Conservation (phyloP, 352 stramenopile species). For the Elongisporangium prolatum region DNA sequence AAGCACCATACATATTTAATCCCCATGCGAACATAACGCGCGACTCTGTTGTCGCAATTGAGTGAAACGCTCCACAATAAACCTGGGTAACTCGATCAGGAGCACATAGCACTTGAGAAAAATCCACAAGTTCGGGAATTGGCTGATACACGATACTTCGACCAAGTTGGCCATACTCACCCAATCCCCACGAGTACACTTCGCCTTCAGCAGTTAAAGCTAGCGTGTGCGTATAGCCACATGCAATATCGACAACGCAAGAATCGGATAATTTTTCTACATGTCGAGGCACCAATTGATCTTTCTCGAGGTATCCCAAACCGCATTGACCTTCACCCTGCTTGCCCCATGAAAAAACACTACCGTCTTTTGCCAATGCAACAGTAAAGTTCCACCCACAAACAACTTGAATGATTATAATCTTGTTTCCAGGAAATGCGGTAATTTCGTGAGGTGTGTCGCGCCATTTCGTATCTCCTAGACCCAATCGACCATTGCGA, state of each 20-base stretch:
- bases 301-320: conserved; percentile 73
- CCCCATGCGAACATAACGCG: conserved; percentile 77
- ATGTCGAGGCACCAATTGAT: conserved; percentile 58
- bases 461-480: conserved; percentile 74
- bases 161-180: conserved; percentile 88
- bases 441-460: conserved; percentile 62
- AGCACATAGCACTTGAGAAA: conserved; percentile 33
- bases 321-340: conserved; percentile 85
- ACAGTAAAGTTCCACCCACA: conserved; percentile 85
- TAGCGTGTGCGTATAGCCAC: conserved; percentile 86
- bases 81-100: conserved; percentile 46
- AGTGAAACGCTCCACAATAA: conserved; percentile 82
- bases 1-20: conserved; percentile 77
- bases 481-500: conserved; percentile 63
- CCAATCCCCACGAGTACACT: conserved; percentile 86
- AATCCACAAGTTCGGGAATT: conserved; percentile 56
- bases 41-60: conserved; percentile 50
- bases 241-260: conserved; percentile 61
- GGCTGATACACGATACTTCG: conserved; percentile 85
- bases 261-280: conserved; percentile 42
- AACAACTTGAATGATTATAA: conserved; percentile 35
- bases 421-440: conserved; percentile 28
- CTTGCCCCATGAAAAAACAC: conserved; percentile 84
- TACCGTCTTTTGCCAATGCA: conserved; percentile 38
- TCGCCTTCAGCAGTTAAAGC: conserved; percentile 72